A percentile compares a stretch with the other conserved stretches of the same genome.
Evolutionary conservation across 192 early-diverging fungal species (phyloP).

Genomic region (Coemansia sp.): DNA sequence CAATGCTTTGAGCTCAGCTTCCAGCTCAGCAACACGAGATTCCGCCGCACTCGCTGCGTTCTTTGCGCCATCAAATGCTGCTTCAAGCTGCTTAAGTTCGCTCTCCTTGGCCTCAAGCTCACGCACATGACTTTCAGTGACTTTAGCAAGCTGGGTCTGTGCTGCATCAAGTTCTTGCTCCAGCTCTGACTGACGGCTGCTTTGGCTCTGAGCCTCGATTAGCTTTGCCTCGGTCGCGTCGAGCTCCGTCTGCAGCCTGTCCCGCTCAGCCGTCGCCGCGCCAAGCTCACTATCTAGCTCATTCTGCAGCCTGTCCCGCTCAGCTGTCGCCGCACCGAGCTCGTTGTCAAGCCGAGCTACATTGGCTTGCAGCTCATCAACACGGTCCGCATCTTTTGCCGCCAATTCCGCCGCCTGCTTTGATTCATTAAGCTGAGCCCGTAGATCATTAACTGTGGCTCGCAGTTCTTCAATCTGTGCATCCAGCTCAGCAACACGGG

Average conservation of each 20-base stretch:
- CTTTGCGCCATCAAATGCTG: constrained; percentile 7
- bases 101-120: constrained; percentile 4
- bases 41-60: not conserved
- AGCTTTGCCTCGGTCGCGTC: not conserved
- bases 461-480: constrained; percentile 2
- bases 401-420: constrained; percentile 3
- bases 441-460: not conserved
- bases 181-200: not conserved
- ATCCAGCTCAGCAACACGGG: constrained; percentile 1
- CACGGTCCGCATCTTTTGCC: not conserved
- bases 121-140: not conserved
- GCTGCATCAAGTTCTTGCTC: not conserved
- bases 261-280: not conserved
- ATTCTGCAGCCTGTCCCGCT: not conserved
- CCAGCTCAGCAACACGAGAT: constrained; percentile 9
- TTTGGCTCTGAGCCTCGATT: not conserved
- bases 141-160: not conserved
- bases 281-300: too few relatives aligned
- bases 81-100: constrained; percentile 3
- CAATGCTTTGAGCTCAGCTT: not conserved
- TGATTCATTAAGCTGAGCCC: constrained; percentile 14
- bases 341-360: not conserved
- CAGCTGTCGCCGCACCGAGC: not conserved
- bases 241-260: not conserved
- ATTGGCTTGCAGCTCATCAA: not conserved